Conservation (phyloP, 805 yeast species). For the Candida takata region DNA sequence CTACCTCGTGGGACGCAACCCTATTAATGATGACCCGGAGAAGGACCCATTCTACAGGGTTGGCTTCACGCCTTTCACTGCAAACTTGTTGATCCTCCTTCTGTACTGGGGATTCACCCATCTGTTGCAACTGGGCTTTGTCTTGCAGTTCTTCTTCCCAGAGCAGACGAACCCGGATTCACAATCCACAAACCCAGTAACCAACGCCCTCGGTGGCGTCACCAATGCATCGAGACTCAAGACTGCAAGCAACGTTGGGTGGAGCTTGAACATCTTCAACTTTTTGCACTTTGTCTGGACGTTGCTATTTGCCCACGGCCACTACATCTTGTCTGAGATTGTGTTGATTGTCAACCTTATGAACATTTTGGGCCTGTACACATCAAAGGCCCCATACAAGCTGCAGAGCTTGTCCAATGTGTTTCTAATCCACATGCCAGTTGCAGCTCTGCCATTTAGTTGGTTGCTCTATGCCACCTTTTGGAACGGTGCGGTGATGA, state of each 20-base stretch:
- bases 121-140: constrained; percentile 45
- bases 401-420: constrained; percentile 46
- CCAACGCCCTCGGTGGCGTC: constrained; percentile 15
- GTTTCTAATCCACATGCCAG: constrained; percentile 57
- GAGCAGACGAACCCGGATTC: constrained; percentile 13
- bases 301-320: constrained; percentile 48
- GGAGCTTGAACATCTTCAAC: constrained; percentile 61
- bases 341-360: constrained; percentile 51
- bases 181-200: constrained; percentile 33
- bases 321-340: constrained; percentile 54
- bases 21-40: constrained; percentile 33
- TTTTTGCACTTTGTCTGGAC: constrained; percentile 57
- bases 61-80: constrained; percentile 66
- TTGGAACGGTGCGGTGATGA: constrained; percentile 80
- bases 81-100: constrained; percentile 39
- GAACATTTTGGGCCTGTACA: constrained; percentile 48
- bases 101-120: constrained; percentile 54
- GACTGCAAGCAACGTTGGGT: constrained; percentile 34
- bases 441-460: constrained; percentile 61
- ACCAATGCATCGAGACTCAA: constrained; percentile 18
- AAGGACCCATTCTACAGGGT: constrained; percentile 41
- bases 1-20: constrained; percentile 50
- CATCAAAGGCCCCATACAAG: constrained; percentile 48
- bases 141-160: constrained; percentile 38
- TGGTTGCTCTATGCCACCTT: constrained; percentile 71